Evolutionary conservation across 2,329 filamentous ascomycete species (phyloP).

Genomic region (Zasmidium citrigriseum): DNA sequence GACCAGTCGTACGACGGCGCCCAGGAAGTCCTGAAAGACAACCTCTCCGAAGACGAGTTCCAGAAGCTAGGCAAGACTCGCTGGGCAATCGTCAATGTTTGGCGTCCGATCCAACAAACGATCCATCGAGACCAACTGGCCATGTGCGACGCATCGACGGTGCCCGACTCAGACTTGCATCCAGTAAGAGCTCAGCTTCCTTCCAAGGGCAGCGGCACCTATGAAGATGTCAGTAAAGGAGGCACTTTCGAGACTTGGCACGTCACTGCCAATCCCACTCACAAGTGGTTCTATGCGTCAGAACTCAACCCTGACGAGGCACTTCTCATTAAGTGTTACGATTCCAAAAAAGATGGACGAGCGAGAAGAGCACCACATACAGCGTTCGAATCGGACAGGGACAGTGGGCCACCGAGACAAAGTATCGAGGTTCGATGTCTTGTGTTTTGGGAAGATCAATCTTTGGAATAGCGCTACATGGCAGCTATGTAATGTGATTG

Average conservation of each 20-base stretch:
- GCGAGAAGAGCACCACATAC: constrained; percentile 5
- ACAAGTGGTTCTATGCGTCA: constrained; percentile 9
- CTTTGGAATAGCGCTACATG: background rate
- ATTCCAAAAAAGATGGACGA: constrained; percentile 4
- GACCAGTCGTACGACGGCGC: constrained; percentile 13
- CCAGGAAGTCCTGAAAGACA: background rate
- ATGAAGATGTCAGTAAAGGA: constrained; percentile 1
- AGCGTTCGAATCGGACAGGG: constrained; percentile 9
- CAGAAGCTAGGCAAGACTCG: background rate
- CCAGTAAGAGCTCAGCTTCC: background rate
- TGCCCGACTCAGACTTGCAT: constrained; percentile 7
- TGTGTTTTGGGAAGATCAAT: constrained; percentile 17
- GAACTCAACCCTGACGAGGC: constrained; percentile 9
- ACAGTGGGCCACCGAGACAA: constrained; percentile 15
- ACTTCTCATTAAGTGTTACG: constrained; percentile 6
- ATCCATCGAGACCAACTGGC: constrained; percentile 8
- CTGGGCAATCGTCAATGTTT: constrained; percentile 12
- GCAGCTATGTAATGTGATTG: background rate
- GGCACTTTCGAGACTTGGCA: constrained; percentile 1
- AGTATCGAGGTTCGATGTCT: constrained; percentile 22
- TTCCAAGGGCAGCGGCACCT: background rate
- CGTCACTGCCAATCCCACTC: background rate
- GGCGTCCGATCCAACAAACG: constrained; percentile 7
- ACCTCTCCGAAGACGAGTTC: background rate
- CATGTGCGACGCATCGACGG: constrained; percentile 7